Conservation (phyloP, 129 eudicot genomes). For the Flaveria brownii region DNA sequence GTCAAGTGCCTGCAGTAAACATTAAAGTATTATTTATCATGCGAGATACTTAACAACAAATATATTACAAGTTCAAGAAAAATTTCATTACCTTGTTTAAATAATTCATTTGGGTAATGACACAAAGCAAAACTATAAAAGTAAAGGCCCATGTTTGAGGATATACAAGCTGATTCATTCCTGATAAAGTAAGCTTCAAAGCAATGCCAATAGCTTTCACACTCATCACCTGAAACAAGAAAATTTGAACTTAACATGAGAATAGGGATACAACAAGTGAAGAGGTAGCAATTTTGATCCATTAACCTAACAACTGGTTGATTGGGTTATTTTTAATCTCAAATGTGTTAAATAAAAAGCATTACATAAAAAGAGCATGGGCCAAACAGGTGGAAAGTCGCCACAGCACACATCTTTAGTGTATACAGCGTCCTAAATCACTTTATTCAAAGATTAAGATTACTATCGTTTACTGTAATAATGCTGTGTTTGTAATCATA, state of each 20-base stretch:
- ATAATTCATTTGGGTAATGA: constrained; percentile 90
- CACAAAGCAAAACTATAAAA: constrained; percentile 57
- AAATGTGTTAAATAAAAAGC: neutral
- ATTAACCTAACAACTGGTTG: neutral
- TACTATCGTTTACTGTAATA: neutral
- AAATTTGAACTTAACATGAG: neutral
- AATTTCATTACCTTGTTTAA: constrained; percentile 68
- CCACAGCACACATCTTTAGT: neutral
- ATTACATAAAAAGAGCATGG: neutral
- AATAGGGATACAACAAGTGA: constrained; percentile 3
- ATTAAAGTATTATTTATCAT: constrained; percentile 3
- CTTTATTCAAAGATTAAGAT: neutral
- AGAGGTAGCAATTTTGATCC: neutral
- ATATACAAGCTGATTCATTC: constrained; percentile 80
- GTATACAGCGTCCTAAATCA: neutral
- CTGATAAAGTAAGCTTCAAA: constrained; percentile 85
- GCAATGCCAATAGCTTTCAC: constrained; percentile 98
- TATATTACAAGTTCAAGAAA: constrained; percentile 21
- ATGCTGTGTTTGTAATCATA: neutral
- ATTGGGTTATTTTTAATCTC: neutral
- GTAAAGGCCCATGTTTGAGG: constrained; percentile 97
- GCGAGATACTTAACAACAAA: neutral
- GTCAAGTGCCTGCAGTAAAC: constrained; percentile 82
- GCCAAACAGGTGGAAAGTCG: neutral
- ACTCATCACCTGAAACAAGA: constrained; percentile 83